Evolutionary conservation across 345 rosid genomes (phyloP).

Genomic region (Sapria himalayana): DNA sequence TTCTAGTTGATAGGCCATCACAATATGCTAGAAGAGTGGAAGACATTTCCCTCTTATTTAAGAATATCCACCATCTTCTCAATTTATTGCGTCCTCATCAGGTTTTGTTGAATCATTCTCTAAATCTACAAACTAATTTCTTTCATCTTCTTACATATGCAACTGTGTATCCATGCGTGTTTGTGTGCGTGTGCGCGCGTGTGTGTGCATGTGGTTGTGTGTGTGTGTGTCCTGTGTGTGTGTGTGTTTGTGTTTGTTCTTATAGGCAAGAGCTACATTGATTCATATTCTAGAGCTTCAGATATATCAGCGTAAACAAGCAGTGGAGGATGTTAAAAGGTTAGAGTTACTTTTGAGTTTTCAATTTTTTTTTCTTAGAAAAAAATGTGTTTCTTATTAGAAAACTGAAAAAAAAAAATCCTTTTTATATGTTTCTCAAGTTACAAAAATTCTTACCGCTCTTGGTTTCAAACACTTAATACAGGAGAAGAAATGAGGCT

Average conservation of each 20-base stretch:
- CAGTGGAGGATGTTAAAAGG: constrained; percentile 90
- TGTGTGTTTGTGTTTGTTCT: neutral
- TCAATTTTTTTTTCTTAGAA: neutral
- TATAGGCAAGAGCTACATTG: constrained; percentile 79
- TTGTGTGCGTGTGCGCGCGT: neutral
- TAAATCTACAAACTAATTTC: constrained; percentile 3
- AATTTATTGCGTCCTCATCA: constrained; percentile 92
- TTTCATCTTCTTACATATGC: neutral
- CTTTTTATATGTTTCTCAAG: neutral
- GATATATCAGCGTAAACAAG: constrained; percentile 67
- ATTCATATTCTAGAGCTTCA: constrained; percentile 84
- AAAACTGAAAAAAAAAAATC: neutral
- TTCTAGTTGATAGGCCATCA: constrained; percentile 87
- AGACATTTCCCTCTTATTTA: constrained; percentile 72
- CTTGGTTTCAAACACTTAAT: constrained; percentile 7
- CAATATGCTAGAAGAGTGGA: constrained; percentile 88
- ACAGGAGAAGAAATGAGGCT: constrained; percentile 71
- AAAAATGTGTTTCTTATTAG: neutral
- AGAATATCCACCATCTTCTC: constrained; percentile 89
- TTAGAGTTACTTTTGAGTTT: constrained; percentile 8
- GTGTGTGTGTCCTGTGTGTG: no score
- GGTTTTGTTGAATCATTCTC: no score
- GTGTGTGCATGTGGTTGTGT: no score
- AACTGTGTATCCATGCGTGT: constrained; percentile 1
- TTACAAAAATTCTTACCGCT: neutral